Base-by-base conservation (phyloP, 2,329 filamentous ascomycete species). In the Periconia digitata region DNA sequence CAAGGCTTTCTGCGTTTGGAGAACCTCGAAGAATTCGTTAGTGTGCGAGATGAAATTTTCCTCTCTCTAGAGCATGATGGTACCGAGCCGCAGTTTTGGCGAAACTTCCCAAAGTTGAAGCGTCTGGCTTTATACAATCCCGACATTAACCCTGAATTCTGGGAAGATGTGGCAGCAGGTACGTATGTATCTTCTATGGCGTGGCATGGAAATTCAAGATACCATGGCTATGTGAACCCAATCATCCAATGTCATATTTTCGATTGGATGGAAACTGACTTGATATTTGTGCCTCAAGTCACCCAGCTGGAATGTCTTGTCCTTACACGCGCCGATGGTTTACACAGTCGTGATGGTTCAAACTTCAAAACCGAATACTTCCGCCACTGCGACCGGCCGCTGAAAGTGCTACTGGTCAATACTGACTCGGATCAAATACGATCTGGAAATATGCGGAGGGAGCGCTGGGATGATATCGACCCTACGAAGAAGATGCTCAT, bases 11-110 rank as follows among this genome's bases (percentile, higher is more conserved):
- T 67, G 53, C 59, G 69, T 39, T 70, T 81, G 0, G 62, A 69
- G 34, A 62, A 55, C 24, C 64, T 81, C 8, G 74, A 80, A 47
- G 76, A 80, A 54, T 77, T 81, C 46, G 73, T 75, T 36, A 76
- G 74, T 55, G 66, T 78, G 17, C 70, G 68, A 7, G 76, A 79
- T 42, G 78, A 79, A 51, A 70, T 78, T 5, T 69, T 66, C n/a
- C 56, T 79, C 46, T 66, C 64, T 40, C 51, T 71, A 0, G 45
- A 49, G 16, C 52, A 44, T 13, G 43, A 49, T 6, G 49, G 38
- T 17, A 45, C 46, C 24, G 63, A 65, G 20, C 55, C 67, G 16
- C 67, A 67, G 8, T 69, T 77, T 3, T 79, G 77, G 77, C 63
- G 63, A 27, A 45, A 69, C 8, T 79, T 76, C 74, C 72, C 71